Conservation (phyloP, 768 basidiomycete genomes). For the Suillus sp. region DNA sequence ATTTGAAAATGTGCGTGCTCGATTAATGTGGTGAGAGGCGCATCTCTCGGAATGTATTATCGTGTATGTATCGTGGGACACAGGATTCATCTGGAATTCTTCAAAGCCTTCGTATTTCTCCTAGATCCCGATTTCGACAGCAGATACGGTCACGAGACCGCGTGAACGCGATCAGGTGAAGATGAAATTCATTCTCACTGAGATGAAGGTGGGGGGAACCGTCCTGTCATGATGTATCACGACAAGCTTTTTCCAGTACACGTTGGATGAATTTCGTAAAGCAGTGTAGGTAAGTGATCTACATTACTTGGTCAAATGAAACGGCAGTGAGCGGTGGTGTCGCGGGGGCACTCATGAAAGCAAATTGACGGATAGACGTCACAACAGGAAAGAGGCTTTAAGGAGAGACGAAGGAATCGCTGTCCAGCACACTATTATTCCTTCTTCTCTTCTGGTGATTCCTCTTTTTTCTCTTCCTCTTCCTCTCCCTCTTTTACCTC, state of each 20-base stretch:
- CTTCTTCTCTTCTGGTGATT: constrained; percentile 40
- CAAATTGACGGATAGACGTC: constrained; percentile 6
- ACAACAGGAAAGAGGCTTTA: constrained; percentile 15
- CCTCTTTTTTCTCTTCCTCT: constrained; percentile 30
- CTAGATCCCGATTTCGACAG: neutral
- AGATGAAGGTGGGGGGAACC: constrained; percentile 8
- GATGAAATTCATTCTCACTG: neutral
- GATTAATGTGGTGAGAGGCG: constrained; percentile 1
- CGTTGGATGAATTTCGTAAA: constrained; percentile 26
- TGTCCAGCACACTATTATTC: constrained; percentile 16
- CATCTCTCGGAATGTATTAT: neutral
- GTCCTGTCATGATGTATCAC: neutral
- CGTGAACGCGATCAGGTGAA: neutral
- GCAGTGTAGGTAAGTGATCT: constrained; percentile 34
- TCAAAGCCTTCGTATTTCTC: neutral
- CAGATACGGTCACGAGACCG: neutral
- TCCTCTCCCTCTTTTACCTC: constrained; percentile 33
- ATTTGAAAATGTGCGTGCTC: neutral
- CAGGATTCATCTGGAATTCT: neutral
- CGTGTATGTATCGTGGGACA: neutral
- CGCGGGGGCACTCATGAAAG: constrained; percentile 6
- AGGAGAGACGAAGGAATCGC: constrained; percentile 9
- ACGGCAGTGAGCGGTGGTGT: constrained; percentile 14
- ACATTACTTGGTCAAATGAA: constrained; percentile 30
- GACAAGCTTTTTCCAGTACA: constrained; percentile 3